Evolutionary conservation across 1,139 yeast genomes (phyloP), one percentile per base, ranked within the genome.

Genomic region (Sugiyamaella grinbergsii): DNA sequence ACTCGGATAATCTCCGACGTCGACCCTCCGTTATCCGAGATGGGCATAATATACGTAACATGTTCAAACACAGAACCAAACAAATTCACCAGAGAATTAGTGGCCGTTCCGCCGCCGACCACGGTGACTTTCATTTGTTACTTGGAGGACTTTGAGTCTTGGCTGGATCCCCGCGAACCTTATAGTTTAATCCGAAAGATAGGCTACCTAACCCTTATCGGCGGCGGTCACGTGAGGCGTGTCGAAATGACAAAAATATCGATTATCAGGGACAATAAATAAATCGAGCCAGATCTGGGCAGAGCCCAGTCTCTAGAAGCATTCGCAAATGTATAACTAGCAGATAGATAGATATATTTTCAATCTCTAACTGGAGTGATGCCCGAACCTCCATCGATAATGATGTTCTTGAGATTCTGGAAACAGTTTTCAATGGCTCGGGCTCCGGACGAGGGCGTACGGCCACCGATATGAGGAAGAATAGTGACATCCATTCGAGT

Each of bases 21-120:
- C 1, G 96, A 89, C 1, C 97, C 98, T 20, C 98, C 98, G 64
- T 91, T 91, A 65, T 91, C 98, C 50, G 89, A 83, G 10, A 91
- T 81, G 0, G 98, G 98, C 36, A 91, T 71, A 1, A 90, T 75
- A 59, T 85, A 90, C 1, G 85, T 73, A 11, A 85, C 72, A 23
- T 65, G 60, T 11, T 65, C 64, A 15, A 67, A 62, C 1, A 80
- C 54, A 1, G 67, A 52, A 44, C 69, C 68, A 57, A 83, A 81
- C 2, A 79, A 62, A 1, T 76, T 68, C 1, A 82, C 80, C 15
- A 85, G 69, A 29, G 79, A 80, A 61, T 85, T 85, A 19, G 91
- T 81, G 33, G 90, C 91, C 0, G 91, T 83, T 1, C 93, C 93
- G 0, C 93, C 93, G 16, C 87, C 80, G 16, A 85, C 69, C 2